Evolutionary conservation across 2,329 filamentous ascomycete genomes (phyloP), one percentile per base, ranked within the genome.

Genomic region (Colletotrichum sp.): DNA sequence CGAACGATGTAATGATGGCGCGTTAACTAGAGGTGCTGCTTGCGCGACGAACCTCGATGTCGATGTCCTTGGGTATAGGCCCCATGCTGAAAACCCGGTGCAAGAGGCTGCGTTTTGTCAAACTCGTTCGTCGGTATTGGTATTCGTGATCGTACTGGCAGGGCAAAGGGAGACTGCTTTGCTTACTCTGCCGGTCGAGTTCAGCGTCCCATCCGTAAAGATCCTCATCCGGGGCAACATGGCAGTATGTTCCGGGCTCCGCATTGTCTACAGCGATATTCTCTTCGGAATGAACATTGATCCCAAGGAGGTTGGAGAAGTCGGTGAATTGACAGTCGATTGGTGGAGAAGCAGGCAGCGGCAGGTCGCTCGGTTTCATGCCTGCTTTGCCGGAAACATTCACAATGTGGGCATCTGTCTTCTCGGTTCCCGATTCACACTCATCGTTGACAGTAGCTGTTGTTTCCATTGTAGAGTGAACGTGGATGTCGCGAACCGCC

Each of bases 121-220:
- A 77, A 18, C 80, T 78, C n/a, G 79, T 75, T 44, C 82, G 79
- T 5, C 79, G 80, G 64, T 82, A 82, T 28, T 82, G 79, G 59
- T 80, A 80, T 32, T 80, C 68, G 24, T 80, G 80, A 39, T 75
- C 68, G 44, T 49, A 73, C 9, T 64, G 5, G 30, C 4, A 72
- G 15, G 52, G 44, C 24, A 55, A 12, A 13, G 39, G 18, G 4
- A 62, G 70, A n/a, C 73, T 68, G 21, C 32, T 65, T 15, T 62
- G 72, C 57, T 34, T 69, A 26, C 68, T 72, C 60, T 80, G 81
- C 26, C 83, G 82, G 12, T 86, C 83, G 24, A 87, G 83, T 77
- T 88, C 88, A 12, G 88, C 88, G 75, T 91, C 89, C 90, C 89
- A 91, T 15, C 90, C 89, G 72, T 91, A 91, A 6, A 86, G 78